Evolutionary conservation across 129 eudicot species (phyloP).

Genomic region (Chrysanthemum seticuspe): DNA sequence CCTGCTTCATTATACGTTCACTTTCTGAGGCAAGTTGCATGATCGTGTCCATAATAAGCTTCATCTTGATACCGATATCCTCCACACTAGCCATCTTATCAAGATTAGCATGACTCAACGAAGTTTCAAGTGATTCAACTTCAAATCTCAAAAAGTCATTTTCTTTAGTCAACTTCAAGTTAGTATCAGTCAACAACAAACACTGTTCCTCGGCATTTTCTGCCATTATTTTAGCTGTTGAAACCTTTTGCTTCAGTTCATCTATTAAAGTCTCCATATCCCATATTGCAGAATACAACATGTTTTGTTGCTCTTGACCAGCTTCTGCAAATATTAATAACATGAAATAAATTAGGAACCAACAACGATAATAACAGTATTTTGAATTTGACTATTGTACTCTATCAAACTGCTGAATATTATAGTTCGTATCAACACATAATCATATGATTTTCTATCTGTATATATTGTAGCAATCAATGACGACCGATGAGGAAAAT

Average conservation of each 20-base stretch:
- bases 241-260: slow-evolving; percentile 84
- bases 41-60: slow-evolving; percentile 69
- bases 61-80: slow-evolving; percentile 58
- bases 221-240: slow-evolving; percentile 57
- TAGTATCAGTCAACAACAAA: slow-evolving; percentile 55
- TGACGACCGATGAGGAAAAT: background rate
- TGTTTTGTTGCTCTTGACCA: slow-evolving; percentile 85
- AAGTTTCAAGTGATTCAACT: slow-evolving; percentile 51
- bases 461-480: background rate
- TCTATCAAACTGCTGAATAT: too few species aligned
- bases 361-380: too few species aligned
- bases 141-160: slow-evolving; percentile 47
- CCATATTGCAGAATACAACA: slow-evolving; percentile 94
- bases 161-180: slow-evolving; percentile 62
- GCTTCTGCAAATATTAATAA: slow-evolving; percentile 46
- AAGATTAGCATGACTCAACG: slow-evolving; percentile 50
- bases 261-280: slow-evolving; percentile 98
- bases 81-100: slow-evolving; percentile 55
- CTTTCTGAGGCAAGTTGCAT: slow-evolving; percentile 82
- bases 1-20: slow-evolving; percentile 80
- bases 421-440: too few species aligned
- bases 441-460: too few species aligned
- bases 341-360: too few species aligned
- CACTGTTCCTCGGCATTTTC: slow-evolving; percentile 77
- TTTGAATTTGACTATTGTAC: too few species aligned